Conservation (phyloP, 2,329 filamentous ascomycete genomes). For the Colletotrichum brevisporum region DNA sequence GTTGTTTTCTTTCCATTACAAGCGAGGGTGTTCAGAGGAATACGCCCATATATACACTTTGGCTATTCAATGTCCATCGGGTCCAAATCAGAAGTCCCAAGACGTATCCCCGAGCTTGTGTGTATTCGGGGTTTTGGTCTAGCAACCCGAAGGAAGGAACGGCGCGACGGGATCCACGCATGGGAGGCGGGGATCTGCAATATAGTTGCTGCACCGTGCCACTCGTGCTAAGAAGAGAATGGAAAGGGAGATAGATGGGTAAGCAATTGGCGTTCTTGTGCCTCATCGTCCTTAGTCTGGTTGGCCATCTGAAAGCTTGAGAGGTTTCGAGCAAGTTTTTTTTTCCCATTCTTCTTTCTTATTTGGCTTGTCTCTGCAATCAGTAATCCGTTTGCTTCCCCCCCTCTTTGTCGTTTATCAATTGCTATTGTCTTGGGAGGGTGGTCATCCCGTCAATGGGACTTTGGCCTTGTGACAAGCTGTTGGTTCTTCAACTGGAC, state of each 20-base stretch:
- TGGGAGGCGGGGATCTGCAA: slow-evolving; percentile 19
- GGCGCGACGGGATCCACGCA: background rate
- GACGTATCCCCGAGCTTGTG: background rate
- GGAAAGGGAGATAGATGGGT: background rate
- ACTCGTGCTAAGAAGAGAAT: background rate
- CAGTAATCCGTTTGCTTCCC: slow-evolving; percentile 1
- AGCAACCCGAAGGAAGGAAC: slow-evolving; percentile 13
- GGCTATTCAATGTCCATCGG: background rate
- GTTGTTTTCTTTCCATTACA: background rate
- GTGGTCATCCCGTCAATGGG: background rate
- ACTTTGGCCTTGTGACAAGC: background rate
- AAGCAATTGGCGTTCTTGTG: too few species aligned
- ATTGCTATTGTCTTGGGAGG: background rate
- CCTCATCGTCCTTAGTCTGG: background rate
- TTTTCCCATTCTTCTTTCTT: too few species aligned
- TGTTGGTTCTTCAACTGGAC: background rate
- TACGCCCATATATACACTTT: background rate
- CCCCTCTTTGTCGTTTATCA: background rate
- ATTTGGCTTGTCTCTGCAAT: background rate
- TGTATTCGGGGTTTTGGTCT: background rate
- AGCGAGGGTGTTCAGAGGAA: background rate
- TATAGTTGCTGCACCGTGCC: background rate
- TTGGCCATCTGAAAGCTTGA: background rate
- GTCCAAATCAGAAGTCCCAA: background rate
- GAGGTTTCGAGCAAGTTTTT: slow-evolving; percentile 23